Evolutionary conservation across 345 rosid species (phyloP), one percentile per base, ranked within the genome.

Genomic region (Microcos paniculata): DNA sequence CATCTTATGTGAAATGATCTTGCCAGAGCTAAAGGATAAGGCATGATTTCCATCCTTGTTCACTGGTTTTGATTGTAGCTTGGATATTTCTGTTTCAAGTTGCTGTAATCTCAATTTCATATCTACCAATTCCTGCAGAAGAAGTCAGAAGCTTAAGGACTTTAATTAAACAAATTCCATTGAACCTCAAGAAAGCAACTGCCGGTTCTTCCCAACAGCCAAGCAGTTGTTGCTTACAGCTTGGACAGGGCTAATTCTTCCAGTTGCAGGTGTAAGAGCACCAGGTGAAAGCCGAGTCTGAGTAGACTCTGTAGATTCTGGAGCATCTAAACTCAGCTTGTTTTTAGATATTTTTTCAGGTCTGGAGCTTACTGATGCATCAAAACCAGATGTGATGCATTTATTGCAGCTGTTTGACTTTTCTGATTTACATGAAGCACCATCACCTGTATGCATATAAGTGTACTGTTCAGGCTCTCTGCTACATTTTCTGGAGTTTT

Each of bases 61-160:
- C 33, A 15, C 33, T 43, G 71, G 14, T 16, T 43, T 24, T 15
- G 55, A 24, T 24, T 45, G 18, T 66, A 66, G 71, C 53, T 43
- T 66, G 35, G 33, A 45, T 24, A 66, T 66, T 45, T 66, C 53
- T 6, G 53, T 45, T 43, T 66, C 71, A 45, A 66, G 71, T 24
- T 66, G 48, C 15, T 1, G 35, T 66, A 66, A 43, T 66, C 71
- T 66, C 24, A 45, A 43, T 24, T 45, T 66, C 33, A 66, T 24
- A 45, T 66, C 71, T 3, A 66, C 53, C 71, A 66, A 24, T 66
- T 66, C 53, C 71, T 43, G 71, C 55, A 45, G 15, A 43, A 66
- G 30, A 63, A 63, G 38, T 66, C 7, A 66, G 24, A 66, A 43
- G 10, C 35, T 65, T 42, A 24, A 66, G 55, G 53, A 45, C 24